Evolutionary conservation across 495 filamentous ascomycete genomes (phyloP).

Genomic region (Xylaria grammica): DNA sequence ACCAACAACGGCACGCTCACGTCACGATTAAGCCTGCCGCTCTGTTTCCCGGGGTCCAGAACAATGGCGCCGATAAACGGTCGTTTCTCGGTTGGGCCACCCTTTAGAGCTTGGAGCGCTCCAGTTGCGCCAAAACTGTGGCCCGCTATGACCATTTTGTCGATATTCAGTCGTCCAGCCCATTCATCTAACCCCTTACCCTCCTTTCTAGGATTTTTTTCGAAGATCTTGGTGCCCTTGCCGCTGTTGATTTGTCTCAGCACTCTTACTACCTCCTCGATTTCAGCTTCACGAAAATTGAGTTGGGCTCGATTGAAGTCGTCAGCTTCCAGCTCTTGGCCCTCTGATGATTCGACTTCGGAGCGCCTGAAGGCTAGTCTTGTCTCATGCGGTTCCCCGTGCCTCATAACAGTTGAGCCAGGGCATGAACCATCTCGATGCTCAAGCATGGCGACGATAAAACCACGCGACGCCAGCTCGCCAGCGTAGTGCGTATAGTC

Average conservation of each 20-base stretch:
- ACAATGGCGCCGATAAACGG: constrained; percentile 52
- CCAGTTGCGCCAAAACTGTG: constrained; percentile 61
- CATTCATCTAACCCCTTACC: constrained; percentile 36
- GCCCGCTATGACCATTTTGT: constrained; percentile 52
- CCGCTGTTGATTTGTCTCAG: constrained; percentile 51
- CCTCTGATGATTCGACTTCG: constrained; percentile 34
- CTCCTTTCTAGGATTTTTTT: constrained; percentile 41
- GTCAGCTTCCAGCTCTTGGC: constrained; percentile 31
- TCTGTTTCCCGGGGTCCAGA: constrained; percentile 58
- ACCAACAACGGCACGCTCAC: constrained; percentile 55
- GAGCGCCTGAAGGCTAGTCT: constrained; percentile 36
- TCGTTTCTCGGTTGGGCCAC: constrained; percentile 37
- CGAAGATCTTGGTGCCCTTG: constrained; percentile 40
- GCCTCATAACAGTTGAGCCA: constrained; percentile 45
- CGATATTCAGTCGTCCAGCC: constrained; percentile 43
- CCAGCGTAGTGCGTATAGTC: constrained; percentile 60
- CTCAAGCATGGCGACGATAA: constrained; percentile 57
- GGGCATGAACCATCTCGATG: constrained; percentile 61
- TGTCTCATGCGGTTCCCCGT: constrained; percentile 31
- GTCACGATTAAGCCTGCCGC: constrained; percentile 56
- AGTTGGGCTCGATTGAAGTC: constrained; percentile 55
- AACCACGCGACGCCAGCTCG: constrained; percentile 58
- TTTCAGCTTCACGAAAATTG: constrained; percentile 58
- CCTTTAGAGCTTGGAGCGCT: constrained; percentile 54
- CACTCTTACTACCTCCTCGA: constrained; percentile 53